Conservation (phyloP, 1,284 basidiomycete genomes). For the Ceratobasidium sp. region DNA sequence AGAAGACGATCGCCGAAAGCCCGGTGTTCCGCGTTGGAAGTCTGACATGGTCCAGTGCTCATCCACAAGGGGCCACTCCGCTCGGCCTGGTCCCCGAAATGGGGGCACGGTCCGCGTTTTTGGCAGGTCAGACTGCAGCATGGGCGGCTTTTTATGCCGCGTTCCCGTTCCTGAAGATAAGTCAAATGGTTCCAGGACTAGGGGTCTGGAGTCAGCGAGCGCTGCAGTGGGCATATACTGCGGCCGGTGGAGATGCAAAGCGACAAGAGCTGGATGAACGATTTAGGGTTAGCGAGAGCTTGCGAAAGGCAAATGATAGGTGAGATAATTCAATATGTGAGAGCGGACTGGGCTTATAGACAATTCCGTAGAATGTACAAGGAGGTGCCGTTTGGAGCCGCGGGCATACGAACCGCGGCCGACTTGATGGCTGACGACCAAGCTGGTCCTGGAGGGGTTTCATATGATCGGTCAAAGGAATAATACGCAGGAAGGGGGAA, state of each 20-base stretch:
- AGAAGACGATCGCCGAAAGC: slow-evolving; percentile 43
- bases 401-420: slow-evolving; percentile 40
- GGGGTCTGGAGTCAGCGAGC: slow-evolving; percentile 46
- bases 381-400: slow-evolving; percentile 42
- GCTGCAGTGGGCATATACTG: slow-evolving; percentile 40
- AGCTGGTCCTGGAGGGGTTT: slow-evolving; percentile 35
- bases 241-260: slow-evolving; percentile 38
- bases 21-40: slow-evolving; percentile 48
- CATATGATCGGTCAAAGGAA: slow-evolving; percentile 26
- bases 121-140: slow-evolving; percentile 43
- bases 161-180: slow-evolving; percentile 47
- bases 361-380: slow-evolving; percentile 32
- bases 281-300: slow-evolving; percentile 36
- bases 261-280: slow-evolving; percentile 36
- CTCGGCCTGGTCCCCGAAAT: slow-evolving; percentile 47
- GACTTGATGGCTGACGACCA: slow-evolving; percentile 41
- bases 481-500: not conserved
- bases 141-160: slow-evolving; percentile 46
- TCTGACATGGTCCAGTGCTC: slow-evolving; percentile 45
- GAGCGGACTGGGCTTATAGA: not conserved
- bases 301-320: slow-evolving; percentile 38
- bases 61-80: slow-evolving; percentile 47
- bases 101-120: slow-evolving; percentile 43
- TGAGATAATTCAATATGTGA: not conserved
- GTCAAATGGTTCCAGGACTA: slow-evolving; percentile 31